Evolutionary conservation across 768 basidiomycete genomes (phyloP).

Genomic region (Rhodotorula paludigena): DNA sequence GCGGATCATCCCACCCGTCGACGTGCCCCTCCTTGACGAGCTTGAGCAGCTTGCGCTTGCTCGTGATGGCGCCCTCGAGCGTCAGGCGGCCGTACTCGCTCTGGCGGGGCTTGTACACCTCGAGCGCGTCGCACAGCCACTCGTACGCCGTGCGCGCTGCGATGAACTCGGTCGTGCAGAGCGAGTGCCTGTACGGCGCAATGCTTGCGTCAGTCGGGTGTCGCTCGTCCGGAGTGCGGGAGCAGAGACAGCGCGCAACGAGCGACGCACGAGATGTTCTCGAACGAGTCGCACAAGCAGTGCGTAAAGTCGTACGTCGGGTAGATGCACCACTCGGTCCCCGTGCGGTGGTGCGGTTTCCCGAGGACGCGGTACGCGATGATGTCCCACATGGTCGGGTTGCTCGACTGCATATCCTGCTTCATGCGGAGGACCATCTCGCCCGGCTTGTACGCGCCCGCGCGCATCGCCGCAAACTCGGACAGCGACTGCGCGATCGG

Average conservation of each 20-base stretch:
- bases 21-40: constrained; percentile 82
- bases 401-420: constrained; percentile 76
- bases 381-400: constrained; percentile 99
- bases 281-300: constrained; percentile 95
- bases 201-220: background rate
- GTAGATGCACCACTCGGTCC: constrained; percentile 91
- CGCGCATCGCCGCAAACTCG: constrained; percentile 89
- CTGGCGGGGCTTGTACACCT: constrained; percentile 93
- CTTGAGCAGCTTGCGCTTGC: constrained; percentile 87
- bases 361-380: constrained; percentile 91
- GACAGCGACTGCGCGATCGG: constrained; percentile 78
- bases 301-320: constrained; percentile 99
- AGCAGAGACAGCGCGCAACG: background rate
- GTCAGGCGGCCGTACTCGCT: constrained; percentile 93
- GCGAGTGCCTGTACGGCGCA: constrained; percentile 73
- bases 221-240: no score
- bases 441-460: constrained; percentile 82
- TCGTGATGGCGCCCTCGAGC: constrained; percentile 89
- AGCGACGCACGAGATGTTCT: constrained; percentile 98
- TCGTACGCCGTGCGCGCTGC: constrained; percentile 95
- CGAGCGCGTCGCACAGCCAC: constrained; percentile 97
- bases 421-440: constrained; percentile 96
- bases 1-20: constrained; percentile 92
- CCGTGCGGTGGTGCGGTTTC: constrained; percentile 86
- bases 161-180: constrained; percentile 94